Conservation (phyloP, 352 stramenopile species). For the Lagenidium giganteum region DNA sequence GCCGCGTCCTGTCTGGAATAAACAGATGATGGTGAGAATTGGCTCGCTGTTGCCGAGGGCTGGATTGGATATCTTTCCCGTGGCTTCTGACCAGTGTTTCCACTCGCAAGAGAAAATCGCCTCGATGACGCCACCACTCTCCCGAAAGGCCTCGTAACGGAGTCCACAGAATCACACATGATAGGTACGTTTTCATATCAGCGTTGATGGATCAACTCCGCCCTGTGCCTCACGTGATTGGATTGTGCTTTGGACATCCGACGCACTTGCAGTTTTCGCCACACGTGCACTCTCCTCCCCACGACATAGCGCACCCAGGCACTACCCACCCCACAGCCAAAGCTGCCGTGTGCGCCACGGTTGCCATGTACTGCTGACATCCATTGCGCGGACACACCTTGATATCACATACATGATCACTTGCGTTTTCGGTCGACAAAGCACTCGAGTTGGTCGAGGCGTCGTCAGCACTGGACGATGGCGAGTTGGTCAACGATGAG, state of each 20-base stretch:
- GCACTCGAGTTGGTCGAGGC: background rate
- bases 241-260: slow-evolving; percentile 77
- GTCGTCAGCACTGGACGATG: background rate
- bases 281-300: slow-evolving; percentile 74
- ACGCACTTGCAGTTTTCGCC: slow-evolving; percentile 72
- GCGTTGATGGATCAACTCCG: too few relatives aligned
- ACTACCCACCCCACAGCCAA: slow-evolving; percentile 75
- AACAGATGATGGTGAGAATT: too few relatives aligned
- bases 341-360: slow-evolving; percentile 70
- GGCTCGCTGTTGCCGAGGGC: too few relatives aligned
- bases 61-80: too few relatives aligned
- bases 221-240: slow-evolving; percentile 20
- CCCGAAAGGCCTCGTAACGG: too few relatives aligned
- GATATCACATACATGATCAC: slow-evolving; percentile 56
- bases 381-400: slow-evolving; percentile 53
- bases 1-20: too few relatives aligned
- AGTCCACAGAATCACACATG: too few relatives aligned
- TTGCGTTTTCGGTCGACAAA: background rate
- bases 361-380: slow-evolving; percentile 73
- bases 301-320: slow-evolving; percentile 73
- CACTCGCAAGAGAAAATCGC: too few relatives aligned
- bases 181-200: too few relatives aligned
- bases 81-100: too few relatives aligned
- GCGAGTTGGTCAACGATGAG: too few relatives aligned
- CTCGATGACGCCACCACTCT: too few relatives aligned